These are phyloP conservation scores for Apiotrichum sp. DNA, from an alignment of 1,284 basidiomycete species.

Conservation along the genomic window DNA sequence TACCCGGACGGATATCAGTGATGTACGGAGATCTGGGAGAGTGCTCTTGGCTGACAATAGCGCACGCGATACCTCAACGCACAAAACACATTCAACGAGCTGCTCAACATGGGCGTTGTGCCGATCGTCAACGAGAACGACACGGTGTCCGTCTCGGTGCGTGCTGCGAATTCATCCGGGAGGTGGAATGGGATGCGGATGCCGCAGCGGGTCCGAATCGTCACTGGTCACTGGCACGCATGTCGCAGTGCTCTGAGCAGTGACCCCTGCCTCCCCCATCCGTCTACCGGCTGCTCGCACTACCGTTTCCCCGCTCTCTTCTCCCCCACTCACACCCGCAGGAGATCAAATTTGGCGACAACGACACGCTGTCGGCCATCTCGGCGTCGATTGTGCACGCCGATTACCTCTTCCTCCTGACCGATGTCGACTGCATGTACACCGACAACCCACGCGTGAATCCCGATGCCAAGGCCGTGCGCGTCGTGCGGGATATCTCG, in stretches of 20 bases:
- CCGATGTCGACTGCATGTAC: constrained; percentile 90
- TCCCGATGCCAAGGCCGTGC: constrained; percentile 70
- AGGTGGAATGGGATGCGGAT: too few species aligned
- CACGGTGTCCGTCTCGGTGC: constrained; percentile 84
- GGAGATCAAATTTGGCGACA: constrained; percentile 99
- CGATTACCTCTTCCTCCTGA: constrained; percentile 92
- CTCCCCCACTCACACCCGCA: constrained; percentile 32
- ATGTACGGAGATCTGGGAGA: constrained; percentile 52
- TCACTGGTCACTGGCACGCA: too few species aligned
- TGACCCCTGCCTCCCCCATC: too few species aligned
- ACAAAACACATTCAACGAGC: constrained; percentile 82
- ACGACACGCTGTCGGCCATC: constrained; percentile 95
- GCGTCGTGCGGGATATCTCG: constrained; percentile 74
- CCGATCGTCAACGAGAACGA: constrained; percentile 97
- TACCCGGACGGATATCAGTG: constrained; percentile 92
- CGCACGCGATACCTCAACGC: constrained; percentile 89
- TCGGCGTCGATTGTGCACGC: constrained; percentile 95
- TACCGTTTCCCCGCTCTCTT: too few species aligned
- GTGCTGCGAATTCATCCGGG: constrained; percentile 35
- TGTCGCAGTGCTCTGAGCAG: too few species aligned
- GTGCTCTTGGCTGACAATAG: constrained; percentile 48
- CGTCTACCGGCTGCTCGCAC: too few species aligned
- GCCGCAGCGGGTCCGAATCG: too few species aligned
- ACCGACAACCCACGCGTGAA: constrained; percentile 92
- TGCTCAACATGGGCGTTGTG: constrained; percentile 82